Evolutionary conservation across 1,284 basidiomycete genomes (phyloP).

Genomic region (Naganishia liquefaciens): DNA sequence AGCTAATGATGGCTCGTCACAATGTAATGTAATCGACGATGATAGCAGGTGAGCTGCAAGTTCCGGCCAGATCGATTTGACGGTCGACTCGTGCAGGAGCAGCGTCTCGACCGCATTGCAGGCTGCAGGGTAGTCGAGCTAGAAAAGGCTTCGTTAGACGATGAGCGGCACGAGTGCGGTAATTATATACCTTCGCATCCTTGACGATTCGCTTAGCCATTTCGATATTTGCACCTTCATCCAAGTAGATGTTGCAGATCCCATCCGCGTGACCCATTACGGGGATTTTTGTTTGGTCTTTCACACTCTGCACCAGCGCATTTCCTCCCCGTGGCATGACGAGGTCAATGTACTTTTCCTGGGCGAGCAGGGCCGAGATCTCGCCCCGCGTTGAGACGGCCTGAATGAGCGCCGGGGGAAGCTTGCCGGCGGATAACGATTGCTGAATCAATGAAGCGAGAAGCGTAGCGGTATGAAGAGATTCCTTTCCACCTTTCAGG

Average conservation of each 20-base stretch:
- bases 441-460: conserved; percentile 76
- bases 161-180: background rate
- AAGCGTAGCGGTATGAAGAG: conserved; percentile 70
- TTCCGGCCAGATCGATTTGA: conserved; percentile 73
- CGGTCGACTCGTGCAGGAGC: conserved; percentile 72
- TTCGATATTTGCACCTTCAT: conserved; percentile 72
- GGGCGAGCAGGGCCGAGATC: conserved; percentile 77
- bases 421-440: conserved; percentile 69
- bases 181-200: conserved; percentile 80
- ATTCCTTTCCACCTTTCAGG: conserved; percentile 95
- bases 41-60: conserved; percentile 73
- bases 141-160: conserved; percentile 3
- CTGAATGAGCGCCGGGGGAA: conserved; percentile 84
- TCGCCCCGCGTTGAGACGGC: conserved; percentile 89
- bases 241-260: conserved; percentile 84
- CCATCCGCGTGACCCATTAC: conserved; percentile 99
- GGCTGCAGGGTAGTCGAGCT: conserved; percentile 94
- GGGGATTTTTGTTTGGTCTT: conserved; percentile 86
- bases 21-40: conserved; percentile 73
- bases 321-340: conserved; percentile 97
- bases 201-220: conserved; percentile 80
- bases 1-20: conserved; percentile 68
- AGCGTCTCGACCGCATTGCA: conserved; percentile 94
- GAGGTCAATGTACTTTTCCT: conserved; percentile 92
- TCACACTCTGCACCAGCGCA: conserved; percentile 81